Evolutionary conservation across 345 rosid species (phyloP).

Genomic region (Citrus reticulata): DNA sequence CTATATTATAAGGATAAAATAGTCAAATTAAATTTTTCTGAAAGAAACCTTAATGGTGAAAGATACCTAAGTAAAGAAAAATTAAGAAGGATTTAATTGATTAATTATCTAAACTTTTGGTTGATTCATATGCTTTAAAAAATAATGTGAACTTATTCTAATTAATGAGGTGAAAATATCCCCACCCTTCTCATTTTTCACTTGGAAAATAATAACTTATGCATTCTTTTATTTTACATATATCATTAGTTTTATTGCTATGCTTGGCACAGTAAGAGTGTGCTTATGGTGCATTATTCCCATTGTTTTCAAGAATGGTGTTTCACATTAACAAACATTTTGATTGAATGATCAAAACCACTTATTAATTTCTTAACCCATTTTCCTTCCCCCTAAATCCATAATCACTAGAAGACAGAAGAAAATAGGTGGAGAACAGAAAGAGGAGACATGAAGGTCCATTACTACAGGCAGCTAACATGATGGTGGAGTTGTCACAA

Average conservation of each 20-base stretch:
- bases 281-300: background rate
- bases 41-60: too few species aligned
- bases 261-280: background rate
- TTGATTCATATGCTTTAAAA: too few species aligned
- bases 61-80: too few species aligned
- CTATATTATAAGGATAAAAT: too few species aligned
- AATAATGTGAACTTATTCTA: too few species aligned
- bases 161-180: too few species aligned
- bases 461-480: constrained; percentile 52
- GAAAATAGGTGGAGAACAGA: constrained; percentile 19
- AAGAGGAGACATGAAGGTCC: constrained; percentile 36
- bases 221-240: background rate
- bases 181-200: background rate
- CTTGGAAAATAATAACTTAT: background rate
- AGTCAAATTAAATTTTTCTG: too few species aligned
- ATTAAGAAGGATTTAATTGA: too few species aligned
- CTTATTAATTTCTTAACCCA: background rate
- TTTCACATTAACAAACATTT: constrained; percentile 5
- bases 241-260: background rate
- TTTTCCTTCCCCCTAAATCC: background rate
- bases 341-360: background rate
- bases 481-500: constrained; percentile 63
- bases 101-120: too few species aligned
- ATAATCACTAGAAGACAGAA: constrained; percentile 21
- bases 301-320: background rate